Evolutionary conservation across 2,329 filamentous ascomycete species (phyloP).

Genomic region (Emmonsia crescens): DNA sequence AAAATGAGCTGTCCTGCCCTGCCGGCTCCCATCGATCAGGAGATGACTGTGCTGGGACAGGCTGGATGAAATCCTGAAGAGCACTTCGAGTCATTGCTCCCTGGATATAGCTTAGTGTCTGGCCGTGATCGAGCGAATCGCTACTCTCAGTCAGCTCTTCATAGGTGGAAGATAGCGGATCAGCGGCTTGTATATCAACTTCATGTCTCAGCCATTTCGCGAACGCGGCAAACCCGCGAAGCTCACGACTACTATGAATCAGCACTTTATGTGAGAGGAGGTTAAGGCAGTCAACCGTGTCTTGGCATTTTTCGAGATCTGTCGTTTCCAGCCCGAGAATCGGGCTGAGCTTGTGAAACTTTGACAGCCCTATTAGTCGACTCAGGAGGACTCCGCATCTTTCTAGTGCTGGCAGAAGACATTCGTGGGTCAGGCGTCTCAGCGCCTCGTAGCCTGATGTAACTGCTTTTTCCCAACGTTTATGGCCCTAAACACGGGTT

Average conservation of each 20-base stretch:
- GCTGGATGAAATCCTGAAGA: slow-evolving; percentile 47
- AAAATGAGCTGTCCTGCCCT: slow-evolving; percentile 31
- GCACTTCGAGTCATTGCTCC: slow-evolving; percentile 57
- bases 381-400: slow-evolving; percentile 71
- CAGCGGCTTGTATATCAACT: slow-evolving; percentile 64
- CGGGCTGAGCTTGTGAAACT: slow-evolving; percentile 59
- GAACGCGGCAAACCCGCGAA: slow-evolving; percentile 66
- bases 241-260: slow-evolving; percentile 60
- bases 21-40: slow-evolving; percentile 32
- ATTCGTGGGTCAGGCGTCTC: slow-evolving; percentile 69
- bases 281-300: slow-evolving; percentile 64
- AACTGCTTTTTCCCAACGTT: slow-evolving; percentile 88
- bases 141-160: slow-evolving; percentile 72
- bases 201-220: slow-evolving; percentile 74
- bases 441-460: slow-evolving; percentile 66
- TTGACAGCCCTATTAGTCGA: slow-evolving; percentile 70
- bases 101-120: slow-evolving; percentile 68
- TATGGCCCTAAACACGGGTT: slow-evolving; percentile 56
- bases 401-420: slow-evolving; percentile 79
- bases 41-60: slow-evolving; percentile 31
- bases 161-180: slow-evolving; percentile 45
- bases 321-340: slow-evolving; percentile 55
- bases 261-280: slow-evolving; percentile 65
- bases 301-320: slow-evolving; percentile 51
- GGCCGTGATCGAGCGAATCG: slow-evolving; percentile 59